These are phyloP conservation scores for Apiospora rasikravindrae DNA, from an alignment of 2,329 filamentous ascomycete genomes.

Conservation along the genomic window DNA sequence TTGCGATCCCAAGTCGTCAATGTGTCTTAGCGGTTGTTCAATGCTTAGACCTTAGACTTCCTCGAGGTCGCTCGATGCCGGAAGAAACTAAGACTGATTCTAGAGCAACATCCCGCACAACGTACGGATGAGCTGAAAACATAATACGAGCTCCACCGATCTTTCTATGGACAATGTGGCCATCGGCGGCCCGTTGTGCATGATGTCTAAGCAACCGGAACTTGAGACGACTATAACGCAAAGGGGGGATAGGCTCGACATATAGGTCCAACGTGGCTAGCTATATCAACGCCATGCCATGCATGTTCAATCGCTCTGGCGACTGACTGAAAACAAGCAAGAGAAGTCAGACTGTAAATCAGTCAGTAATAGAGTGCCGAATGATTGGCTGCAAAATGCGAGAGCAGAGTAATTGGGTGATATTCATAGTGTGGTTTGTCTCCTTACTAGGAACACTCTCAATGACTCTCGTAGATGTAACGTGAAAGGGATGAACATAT, in stretches of 20 bases:
- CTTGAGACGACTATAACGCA: not conserved
- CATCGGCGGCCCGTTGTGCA: too few species aligned
- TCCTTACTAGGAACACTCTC: not conserved
- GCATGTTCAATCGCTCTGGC: not conserved
- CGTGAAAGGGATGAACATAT: not conserved
- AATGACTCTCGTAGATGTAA: not conserved
- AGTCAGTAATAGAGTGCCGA: not conserved
- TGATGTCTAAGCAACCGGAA: not conserved
- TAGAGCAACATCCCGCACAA: not conserved
- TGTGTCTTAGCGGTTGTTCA: too few species aligned
- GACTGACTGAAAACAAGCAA: not conserved
- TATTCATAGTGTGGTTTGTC: not conserved
- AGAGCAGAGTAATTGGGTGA: not conserved
- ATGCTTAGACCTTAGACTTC: too few species aligned
- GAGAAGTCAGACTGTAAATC: not conserved
- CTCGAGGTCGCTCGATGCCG: too few species aligned
- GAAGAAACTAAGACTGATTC: not conserved
- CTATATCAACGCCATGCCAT: not conserved
- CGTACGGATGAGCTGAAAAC: not conserved
- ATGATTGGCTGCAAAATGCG: not conserved
- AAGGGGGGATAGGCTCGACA: not conserved
- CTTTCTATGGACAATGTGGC: not conserved
- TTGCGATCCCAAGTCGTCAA: too few species aligned
- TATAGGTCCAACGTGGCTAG: not conserved
- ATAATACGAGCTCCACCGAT: not conserved